Base-by-base conservation (phyloP, 176 grass and related monocot species). In the Cymbopogon citratus region DNA sequence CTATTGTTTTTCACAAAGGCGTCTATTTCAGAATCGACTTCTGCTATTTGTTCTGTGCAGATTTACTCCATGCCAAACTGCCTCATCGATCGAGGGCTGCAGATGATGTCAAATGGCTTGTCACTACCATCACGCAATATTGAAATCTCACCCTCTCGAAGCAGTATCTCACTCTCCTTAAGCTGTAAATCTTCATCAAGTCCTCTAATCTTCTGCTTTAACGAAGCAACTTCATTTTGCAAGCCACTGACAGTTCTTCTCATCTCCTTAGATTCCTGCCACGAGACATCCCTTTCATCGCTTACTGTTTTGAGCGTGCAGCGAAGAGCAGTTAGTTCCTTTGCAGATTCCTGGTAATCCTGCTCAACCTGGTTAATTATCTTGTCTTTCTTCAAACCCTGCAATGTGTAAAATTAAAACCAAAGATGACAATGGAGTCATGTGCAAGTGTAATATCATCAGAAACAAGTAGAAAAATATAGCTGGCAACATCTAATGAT, bases 131-230 rank as follows among this genome's bases (percentile, higher is more conserved):
- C 92, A n/a, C 33, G 74, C 34, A 91, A 27, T 71, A 96, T 92
- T 35, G 88, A 86, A 44, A 96, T 87, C 82, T 93, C 83, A 14
- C 88, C 93, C 46, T 96, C 90, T 8, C 73, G 81, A 12, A 91
- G 57, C 23, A 97, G 86, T 79, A 93, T 72, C 31, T 91, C 85
- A 6, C 88, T 91, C 70, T 96, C 93, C 81, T 96, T 92, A 6
- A 80, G 39, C 29, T 80, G 72, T 85, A 97, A 67, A 26, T 93
- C 85, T 82, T 90, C 83, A 26, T 89, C 69, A 64, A 91, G 90
- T 2, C 46, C 62, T 72, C 85, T 87, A 9, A 97, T 87, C 63
- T 83, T 97, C 78, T 87, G 75, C 73, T 69, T 88, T n/a, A 89
- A 38, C 3, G 63, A 89, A 81, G 56, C 72, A 59, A 83, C 60